Evolutionary conservation across 2,329 filamentous ascomycete genomes (phyloP), one percentile per base, ranked within the genome.

Genomic region (Hawksworthiomyces lignivorus): DNA sequence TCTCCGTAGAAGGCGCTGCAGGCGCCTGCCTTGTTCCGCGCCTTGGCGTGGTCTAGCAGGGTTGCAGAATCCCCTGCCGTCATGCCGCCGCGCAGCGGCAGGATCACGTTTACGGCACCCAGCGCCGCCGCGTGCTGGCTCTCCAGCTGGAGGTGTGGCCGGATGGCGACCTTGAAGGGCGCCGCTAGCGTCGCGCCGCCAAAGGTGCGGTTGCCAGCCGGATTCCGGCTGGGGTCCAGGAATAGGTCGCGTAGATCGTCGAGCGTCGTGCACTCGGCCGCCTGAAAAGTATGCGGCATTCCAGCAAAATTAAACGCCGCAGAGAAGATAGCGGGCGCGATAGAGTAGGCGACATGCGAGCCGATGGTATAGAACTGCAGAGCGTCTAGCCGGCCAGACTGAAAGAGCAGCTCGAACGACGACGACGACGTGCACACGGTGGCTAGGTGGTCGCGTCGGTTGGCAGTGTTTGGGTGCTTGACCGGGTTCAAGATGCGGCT

Each of bases 241-340:
- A 77, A 74, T 19, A 83, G 65, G 15, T 69, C 65, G 50, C 77
- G 71, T 14, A 87, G 63, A 14, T 77, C 75, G 40, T 80, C 75
- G 12, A 86, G 56, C 0, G 75, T 73, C 6, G 70, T 63, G 33
- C 79, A 80, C 49, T 78, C 72, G 31, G 75, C 69, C 12, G 75
- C 73, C 34, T 70, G 64, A 53, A 81, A 86, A 5, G 69, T 68
- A 54, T 87, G 82, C 4, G 75, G 75, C 73, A 87, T 77, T 15
- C 80, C 80, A 46, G 75, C 77, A 19, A 70, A 72, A 38, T 72
- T 67, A 55, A 81, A 86, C 10, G 82, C 82, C 10, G 80, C 75
- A 45, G 75, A 77, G 55, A 86, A 80, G 78, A 87, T 86, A 9
- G 78, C 77, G 1, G 83, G 82, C 0, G 81, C 84, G 36, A 85